These are phyloP conservation scores for Meyerozyma sp. DNA, from an alignment of 1,139 yeast species.

Conservation along the genomic window DNA sequence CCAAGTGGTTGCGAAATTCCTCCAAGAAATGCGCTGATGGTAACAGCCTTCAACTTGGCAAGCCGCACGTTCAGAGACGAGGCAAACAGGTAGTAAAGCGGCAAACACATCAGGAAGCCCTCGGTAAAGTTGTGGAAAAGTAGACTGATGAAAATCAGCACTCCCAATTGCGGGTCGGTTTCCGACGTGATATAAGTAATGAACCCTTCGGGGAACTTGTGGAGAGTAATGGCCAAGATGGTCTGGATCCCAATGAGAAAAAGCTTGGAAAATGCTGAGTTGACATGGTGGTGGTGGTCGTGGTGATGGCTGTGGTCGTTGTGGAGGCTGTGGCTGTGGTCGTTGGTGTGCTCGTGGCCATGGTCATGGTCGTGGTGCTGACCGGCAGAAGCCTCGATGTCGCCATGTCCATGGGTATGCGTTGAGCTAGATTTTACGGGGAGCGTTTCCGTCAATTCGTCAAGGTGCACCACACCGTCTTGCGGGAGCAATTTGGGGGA, in stretches of 20 bases:
- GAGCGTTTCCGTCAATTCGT: not conserved
- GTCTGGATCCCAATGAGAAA: slow-evolving; percentile 88
- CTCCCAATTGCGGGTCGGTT: slow-evolving; percentile 68
- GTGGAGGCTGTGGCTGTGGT: slow-evolving; percentile 6
- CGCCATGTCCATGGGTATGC: not conserved
- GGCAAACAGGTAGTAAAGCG: slow-evolving; percentile 66
- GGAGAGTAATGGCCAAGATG: slow-evolving; percentile 78
- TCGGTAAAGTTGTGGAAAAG: slow-evolving; percentile 91
- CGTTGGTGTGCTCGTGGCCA: slow-evolving; percentile 3
- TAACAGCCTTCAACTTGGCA: slow-evolving; percentile 58
- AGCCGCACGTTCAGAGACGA: slow-evolving; percentile 12
- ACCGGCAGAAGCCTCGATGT: not conserved
- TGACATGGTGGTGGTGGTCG: slow-evolving; percentile 76
- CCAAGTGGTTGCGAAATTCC: slow-evolving; percentile 88
- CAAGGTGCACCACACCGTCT: slow-evolving; percentile 4
- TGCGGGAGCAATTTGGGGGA: slow-evolving; percentile 6
- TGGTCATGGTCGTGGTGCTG: not conserved
- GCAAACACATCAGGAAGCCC: slow-evolving; percentile 92
- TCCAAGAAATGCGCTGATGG: slow-evolving; percentile 65
- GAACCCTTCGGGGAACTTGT: slow-evolving; percentile 93
- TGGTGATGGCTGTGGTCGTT: slow-evolving; percentile 11
- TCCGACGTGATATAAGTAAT: slow-evolving; percentile 76
- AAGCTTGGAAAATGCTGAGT: slow-evolving; percentile 70
- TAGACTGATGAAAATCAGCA: slow-evolving; percentile 76
- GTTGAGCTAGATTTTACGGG: not conserved